These are phyloP conservation scores for Astragalus membranaceus DNA, from an alignment of 306 rosid species.

Conservation along the genomic window DNA sequence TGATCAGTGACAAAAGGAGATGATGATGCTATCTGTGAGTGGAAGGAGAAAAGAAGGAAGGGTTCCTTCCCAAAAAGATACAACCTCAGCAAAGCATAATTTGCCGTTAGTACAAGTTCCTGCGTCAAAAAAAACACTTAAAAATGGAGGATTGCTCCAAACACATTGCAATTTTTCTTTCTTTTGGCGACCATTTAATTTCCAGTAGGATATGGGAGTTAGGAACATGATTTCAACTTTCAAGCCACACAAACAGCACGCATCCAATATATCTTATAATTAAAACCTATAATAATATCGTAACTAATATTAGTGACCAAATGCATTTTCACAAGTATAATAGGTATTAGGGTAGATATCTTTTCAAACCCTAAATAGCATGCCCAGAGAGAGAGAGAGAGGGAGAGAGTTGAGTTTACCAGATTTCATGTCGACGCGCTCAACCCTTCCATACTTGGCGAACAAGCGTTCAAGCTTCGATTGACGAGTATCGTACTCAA, in stretches of 20 bases:
- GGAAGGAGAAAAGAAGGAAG: slow-evolving; percentile 65
- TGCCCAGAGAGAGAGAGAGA: background rate
- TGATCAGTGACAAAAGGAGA: slow-evolving; percentile 50
- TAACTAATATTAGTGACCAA: too few species aligned
- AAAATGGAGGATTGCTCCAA: slow-evolving; percentile 48
- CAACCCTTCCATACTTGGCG: slow-evolving; percentile 78
- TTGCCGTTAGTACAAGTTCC: slow-evolving; percentile 66
- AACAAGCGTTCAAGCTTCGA: slow-evolving; percentile 81
- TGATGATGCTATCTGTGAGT: slow-evolving; percentile 44
- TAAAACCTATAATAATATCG: too few species aligned
- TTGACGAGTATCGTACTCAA: slow-evolving; percentile 83
- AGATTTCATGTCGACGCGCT: slow-evolving; percentile 93
- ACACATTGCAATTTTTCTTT: slow-evolving; percentile 21
- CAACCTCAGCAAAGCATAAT: slow-evolving; percentile 40
- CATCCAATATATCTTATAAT: too few species aligned
- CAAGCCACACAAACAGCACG: too few species aligned
- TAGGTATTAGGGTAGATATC: too few species aligned
- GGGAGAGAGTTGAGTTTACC: slow-evolving; percentile 31
- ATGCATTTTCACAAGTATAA: too few species aligned
- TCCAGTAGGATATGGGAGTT: too few species aligned
- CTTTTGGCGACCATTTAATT: background rate
- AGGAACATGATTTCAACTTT: too few species aligned
- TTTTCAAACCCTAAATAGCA: background rate
- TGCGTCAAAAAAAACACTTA: slow-evolving; percentile 94
- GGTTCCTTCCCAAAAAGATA: slow-evolving; percentile 47